Percentiles rank a stretch among this genome's conserved stretches.
These are phyloP conservation scores for Phalaenopsis equestris DNA, from an alignment of 106 monocot species.

Conservation along the genomic window DNA sequence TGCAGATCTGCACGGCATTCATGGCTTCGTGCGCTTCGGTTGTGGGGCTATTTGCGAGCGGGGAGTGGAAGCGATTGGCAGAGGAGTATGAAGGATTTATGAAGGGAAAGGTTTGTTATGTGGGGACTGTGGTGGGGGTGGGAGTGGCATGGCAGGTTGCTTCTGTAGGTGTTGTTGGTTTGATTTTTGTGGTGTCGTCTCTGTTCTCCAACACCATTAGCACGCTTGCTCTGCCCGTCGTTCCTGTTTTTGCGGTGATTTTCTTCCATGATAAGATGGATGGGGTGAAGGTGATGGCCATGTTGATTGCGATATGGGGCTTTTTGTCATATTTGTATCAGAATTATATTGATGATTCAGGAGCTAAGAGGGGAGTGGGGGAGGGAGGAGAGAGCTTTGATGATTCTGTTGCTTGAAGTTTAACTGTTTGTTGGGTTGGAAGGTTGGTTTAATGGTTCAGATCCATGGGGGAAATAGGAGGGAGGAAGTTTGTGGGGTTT, in stretches of 20 bases:
- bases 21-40: slow-evolving; percentile 12
- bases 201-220: slow-evolving; percentile 34
- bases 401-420: slow-evolving; percentile 3
- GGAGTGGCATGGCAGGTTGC: slow-evolving; percentile 23
- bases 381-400: not conserved
- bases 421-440: too few species aligned
- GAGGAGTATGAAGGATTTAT: slow-evolving; percentile 13
- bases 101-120: slow-evolving; percentile 17
- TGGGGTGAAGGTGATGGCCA: too few species aligned
- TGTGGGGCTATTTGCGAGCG: slow-evolving; percentile 28
- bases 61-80: slow-evolving; percentile 20
- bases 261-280: too few species aligned
- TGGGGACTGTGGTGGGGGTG: slow-evolving; percentile 23
- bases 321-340: slow-evolving; percentile 36
- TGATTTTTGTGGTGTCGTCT: slow-evolving; percentile 26
- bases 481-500: too few species aligned
- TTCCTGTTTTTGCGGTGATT: too few species aligned
- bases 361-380: not conserved
- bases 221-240: too few species aligned
- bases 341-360: slow-evolving; percentile 25
- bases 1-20: slow-evolving; percentile 7
- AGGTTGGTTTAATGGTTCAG: too few species aligned
- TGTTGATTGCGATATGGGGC: too few species aligned
- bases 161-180: slow-evolving; percentile 16
- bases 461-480: too few species aligned